Evolutionary conservation across 495 filamentous ascomycete species (phyloP), one percentile per base, ranked within the genome.

Genomic region (Hypomontagnella monticulosa): DNA sequence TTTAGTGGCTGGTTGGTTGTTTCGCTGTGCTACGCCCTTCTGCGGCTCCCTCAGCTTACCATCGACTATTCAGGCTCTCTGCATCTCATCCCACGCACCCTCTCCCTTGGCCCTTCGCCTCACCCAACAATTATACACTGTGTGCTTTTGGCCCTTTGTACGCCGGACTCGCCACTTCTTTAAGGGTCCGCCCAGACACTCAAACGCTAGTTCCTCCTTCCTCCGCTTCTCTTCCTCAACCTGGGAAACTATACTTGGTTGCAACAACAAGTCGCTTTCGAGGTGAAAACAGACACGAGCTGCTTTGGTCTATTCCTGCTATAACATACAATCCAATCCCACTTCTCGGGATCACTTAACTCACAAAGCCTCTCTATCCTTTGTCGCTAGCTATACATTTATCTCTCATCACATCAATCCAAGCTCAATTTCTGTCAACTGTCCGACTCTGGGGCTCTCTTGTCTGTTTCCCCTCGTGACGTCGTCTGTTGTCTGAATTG

Each of bases 31-130:
- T 16, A 57, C 52, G 49, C 18, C 52, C 49, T 2, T 62, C 66
- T 70, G 66, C 61, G 61, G 66, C 66, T 69, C 60, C 60, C 66
- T 70, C 66, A 70, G 66, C 66, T 70, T 70, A 70, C 61, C 56
- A 62, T 61, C 44, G 20, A 70, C 66, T 65, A 70, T 69, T 69
- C 66, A 63, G 66, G 66, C 66, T 55, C 23, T 57, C 66, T 70
- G 66, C 66, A 66, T 65, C 43, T 32, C 52, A 70, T 70, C 66
- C 66, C 66, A 33, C 66, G 61, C 61, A 54, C 56, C 60, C 6
- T 42, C 52, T 43, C 57, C 66, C 66, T 70, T 70, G 66, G 66
- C 66, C 59, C 42, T 56, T 61, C 56, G 56, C 61, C 66, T 70
- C 51, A 50, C 66, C 57, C 32, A 46, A 34, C 36, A 7, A 66